Evolutionary conservation across 108 stramenopile species (phyloP), one percentile per base, ranked within the genome.

Genomic region (Parmales sp.): DNA sequence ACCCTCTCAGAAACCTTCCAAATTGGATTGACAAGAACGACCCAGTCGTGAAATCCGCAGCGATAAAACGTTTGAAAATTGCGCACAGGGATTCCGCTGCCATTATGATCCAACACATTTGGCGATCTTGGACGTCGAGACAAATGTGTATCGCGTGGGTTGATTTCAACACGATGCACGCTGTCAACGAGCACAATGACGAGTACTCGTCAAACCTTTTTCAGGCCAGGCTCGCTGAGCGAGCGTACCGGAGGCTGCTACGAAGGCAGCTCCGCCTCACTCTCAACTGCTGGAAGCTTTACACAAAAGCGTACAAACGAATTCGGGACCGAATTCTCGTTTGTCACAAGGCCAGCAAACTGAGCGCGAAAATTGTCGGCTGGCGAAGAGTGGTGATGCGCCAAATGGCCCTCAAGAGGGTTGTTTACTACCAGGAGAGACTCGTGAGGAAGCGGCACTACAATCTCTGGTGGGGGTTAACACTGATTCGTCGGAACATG

Each of bases 301-400:
- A 34, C 0, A 34, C 36, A 11, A 60, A 60, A 2, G 20, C n/a
- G 16, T 60, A 34, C 31, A 60, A 34, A 3, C 29, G 54, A 34
- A 34, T 28, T 34, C 29, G 54, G 54, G 54, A 60, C 31, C 26
- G 54, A 11, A 60, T 60, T 60, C 54, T 60, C 31, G 20, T 13
- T 28, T 60, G 54, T 34, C 36, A 34, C 31, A 13, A 18, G n/a
- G 54, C 54, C 54, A 19, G 11, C 29, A 60, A 60, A 20, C 25
- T 60, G 25, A 60, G 54, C 54, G 18, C 1, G 54, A 60, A 60
- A 31, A 60, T 60, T 28, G 54, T 60, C n/a, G 54, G 54, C 26
- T 60, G 54, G 54, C 54, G 29, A 34, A 20, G 54, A 2, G 54
- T 60, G 54, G 54, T 60, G 29, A 60, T 34, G 54, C 29, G 54